Base-by-base conservation (phyloP, 2,329 filamentous ascomycete genomes). In the Xylariaceae sp. region DNA sequence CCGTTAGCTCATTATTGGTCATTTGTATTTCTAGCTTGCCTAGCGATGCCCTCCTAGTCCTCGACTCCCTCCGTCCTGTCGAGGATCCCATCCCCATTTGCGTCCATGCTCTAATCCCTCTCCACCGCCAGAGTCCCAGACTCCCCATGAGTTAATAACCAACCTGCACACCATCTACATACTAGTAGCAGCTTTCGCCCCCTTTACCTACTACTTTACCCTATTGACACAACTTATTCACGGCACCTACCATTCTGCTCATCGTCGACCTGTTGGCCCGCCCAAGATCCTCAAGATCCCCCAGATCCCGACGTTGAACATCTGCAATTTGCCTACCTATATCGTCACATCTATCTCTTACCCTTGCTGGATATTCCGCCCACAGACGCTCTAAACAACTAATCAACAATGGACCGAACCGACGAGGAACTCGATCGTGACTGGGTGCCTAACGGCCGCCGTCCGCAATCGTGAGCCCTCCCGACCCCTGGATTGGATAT, bases 391-490 rank as follows among this genome's bases (percentile, higher is more conserved):
- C 23, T 18, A 50, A 17, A 51, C 17, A 23, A 61, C 67, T 30
- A 30, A 30, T 30, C 23, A 30, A 71, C 68, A 15, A 72, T 72
- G 69, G 70, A 69, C 67, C 70, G 71, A 63, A 81, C 86, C 65
- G 87, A 90, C 77, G 82, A 83, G 66, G 87, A 90, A 72, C 82
- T 89, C 71, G 85, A 90, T 72, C 83, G 83, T 71, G 86, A 90
- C 76, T 93, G 88, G 89, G 86, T 91, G 82, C 88, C 89, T 67
- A 92, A 79, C 72, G 84, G 82, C 71, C 82, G 82, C 70, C 88
- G 90, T 65, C 90, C 90, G 66, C 88, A 93, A 78, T 94, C 90
- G 90, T 94, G 80, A 74, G 90, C 85, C 42, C 30, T 59, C 64
- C 64, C 62, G 61, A 60, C 60, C 64, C 74, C 56, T 53, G 44